Evolutionary conservation across 441 rosid genomes (phyloP).

Genomic region (Pelargonium myrrhifolium): DNA sequence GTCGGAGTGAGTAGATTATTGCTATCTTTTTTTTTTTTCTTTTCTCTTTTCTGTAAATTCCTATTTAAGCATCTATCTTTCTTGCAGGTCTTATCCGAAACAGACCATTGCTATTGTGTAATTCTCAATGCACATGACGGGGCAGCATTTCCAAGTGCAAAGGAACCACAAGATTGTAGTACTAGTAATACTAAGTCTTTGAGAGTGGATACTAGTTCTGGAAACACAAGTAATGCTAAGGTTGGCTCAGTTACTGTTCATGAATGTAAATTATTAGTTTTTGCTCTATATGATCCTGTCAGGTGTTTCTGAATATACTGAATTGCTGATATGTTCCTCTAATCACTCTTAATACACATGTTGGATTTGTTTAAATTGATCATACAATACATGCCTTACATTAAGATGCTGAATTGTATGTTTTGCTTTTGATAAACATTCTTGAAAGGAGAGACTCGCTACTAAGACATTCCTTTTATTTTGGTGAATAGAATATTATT

Average conservation of each 20-base stretch:
- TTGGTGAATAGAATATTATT: neutral
- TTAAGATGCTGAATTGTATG: neutral
- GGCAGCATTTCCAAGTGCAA: conserved; percentile 74
- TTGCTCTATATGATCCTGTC: neutral
- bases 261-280: conserved; percentile 9
- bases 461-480: neutral
- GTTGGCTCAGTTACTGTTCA: conserved; percentile 29
- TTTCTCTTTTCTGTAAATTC: too few species aligned
- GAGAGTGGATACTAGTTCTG: conserved; percentile 28
- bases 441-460: neutral
- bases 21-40: too few species aligned
- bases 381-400: neutral
- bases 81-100: conserved; percentile 22
- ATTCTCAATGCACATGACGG: conserved; percentile 88
- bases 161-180: conserved; percentile 37
- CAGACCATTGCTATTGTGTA: conserved; percentile 87
- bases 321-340: neutral
- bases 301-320: neutral
- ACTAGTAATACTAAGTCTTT: conserved; percentile 31
- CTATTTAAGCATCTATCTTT: neutral
- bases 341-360: neutral
- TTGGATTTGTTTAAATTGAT: neutral
- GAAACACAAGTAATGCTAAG: conserved; percentile 50
- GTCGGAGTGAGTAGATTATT: too few species aligned
- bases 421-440: neutral